Evolutionary conservation across 2,329 filamentous ascomycete species (phyloP), one percentile per base, ranked within the genome.

Genomic region (Chaetomium globosum): DNA sequence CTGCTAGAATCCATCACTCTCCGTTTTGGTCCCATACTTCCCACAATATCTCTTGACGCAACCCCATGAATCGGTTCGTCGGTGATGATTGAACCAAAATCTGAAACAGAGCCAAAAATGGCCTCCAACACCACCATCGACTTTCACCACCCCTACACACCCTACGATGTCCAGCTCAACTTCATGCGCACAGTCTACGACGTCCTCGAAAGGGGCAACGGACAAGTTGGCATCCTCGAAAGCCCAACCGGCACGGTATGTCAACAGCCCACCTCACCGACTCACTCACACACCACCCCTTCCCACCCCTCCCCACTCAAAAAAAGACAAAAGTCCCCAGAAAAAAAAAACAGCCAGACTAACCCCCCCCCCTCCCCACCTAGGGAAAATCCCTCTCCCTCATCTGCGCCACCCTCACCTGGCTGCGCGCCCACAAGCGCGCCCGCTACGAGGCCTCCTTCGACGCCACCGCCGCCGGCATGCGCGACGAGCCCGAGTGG

Each of bases 351-450:
- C 51, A 33, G 33, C 10, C 4, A 30, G 26, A 48, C 49, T 36
- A 26, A 54, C 43, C 16, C 3, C n/a, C n/a, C n/a, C n/a, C n/a
- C n/a, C n/a, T n/a, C n/a, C n/a, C 26, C 12, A n/a, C 8, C 26
- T 6, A 90, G 82, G 93, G 93, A 53, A 97, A 97, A 83, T 97
- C 93, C 1, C 78, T 97, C 53, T 97, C 93, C 69, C 82, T 97
- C 31, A 95, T 97, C 68, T 97, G 93, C 74, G 90, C 89, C 49
- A 89, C 93, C 6, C 77, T 97, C 72, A 96, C 93, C 2, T 97
- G 93, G 93, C 82, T 97, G n/a, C 88, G 93, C 56, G 86, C 91
- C 64, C 86, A 93, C 77, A 94, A 96, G 75, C 87, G 77, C 75
- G 81, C 73, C 71, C 75, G 67, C 77, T 89, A 80, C 77, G 89